These are phyloP conservation scores for Leccinellum albellum DNA, from an alignment of 768 basidiomycete genomes.

Conservation along the genomic window DNA sequence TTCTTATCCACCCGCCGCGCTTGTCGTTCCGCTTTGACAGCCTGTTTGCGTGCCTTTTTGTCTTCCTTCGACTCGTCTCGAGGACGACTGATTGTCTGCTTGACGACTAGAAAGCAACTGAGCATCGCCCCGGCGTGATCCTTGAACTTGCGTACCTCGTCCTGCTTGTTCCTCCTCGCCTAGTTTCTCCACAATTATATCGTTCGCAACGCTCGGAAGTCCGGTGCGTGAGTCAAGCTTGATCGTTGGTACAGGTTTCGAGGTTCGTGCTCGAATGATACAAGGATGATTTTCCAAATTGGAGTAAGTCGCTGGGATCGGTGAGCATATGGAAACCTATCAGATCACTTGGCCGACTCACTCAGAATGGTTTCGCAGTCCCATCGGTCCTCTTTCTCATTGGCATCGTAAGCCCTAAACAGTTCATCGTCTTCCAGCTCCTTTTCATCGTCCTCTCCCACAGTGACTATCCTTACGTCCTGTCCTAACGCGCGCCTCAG, in stretches of 20 bases:
- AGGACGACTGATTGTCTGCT: conserved; percentile 60
- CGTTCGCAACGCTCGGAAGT: conserved; percentile 51
- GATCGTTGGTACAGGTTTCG: conserved; percentile 58
- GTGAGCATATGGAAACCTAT: conserved; percentile 6
- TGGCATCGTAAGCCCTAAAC: conserved; percentile 34
- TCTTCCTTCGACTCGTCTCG: conserved; percentile 75
- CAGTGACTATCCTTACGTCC: conserved; percentile 46
- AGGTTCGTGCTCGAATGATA: conserved; percentile 67
- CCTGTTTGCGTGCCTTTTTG: conserved; percentile 68
- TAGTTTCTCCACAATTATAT: conserved; percentile 12
- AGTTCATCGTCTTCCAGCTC: conserved; percentile 44
- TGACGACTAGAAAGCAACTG: conserved; percentile 6
- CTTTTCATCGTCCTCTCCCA: conserved; percentile 44
- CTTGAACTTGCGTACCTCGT: conserved; percentile 22
- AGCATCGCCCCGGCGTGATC: not conserved
- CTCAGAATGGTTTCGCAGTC: conserved; percentile 95
- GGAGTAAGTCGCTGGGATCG: conserved; percentile 80
- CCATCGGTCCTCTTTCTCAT: conserved; percentile 75
- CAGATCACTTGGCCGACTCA: conserved; percentile 37
- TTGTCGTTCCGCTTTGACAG: conserved; percentile 64
- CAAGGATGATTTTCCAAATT: conserved; percentile 97
- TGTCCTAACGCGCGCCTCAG: conserved; percentile 76
- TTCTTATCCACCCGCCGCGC: conserved; percentile 66
- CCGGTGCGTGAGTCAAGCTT: conserved; percentile 73
- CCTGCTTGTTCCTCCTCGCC: conserved; percentile 29